These are phyloP conservation scores for Larix kaempferi DNA, from an alignment of 75 land plant species.

Conservation along the genomic window DNA sequence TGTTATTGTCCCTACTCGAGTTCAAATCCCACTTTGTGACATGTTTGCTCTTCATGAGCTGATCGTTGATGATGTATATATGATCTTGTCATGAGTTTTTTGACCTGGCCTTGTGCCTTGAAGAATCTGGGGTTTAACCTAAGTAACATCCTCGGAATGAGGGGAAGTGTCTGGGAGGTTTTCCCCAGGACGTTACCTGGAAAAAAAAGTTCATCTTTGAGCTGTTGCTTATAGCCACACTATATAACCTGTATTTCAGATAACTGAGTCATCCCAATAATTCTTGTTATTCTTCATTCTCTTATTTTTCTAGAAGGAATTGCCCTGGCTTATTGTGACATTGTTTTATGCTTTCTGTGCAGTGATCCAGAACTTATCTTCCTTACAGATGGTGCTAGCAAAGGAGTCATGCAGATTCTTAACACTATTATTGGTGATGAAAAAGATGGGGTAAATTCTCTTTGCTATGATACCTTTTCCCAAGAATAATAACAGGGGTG, in stretches of 20 bases:
- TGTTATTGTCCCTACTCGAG: too few relatives aligned
- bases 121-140: too few relatives aligned
- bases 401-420: slow-evolving; percentile 91
- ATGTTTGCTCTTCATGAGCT: too few relatives aligned
- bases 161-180: too few relatives aligned
- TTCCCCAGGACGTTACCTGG: too few relatives aligned
- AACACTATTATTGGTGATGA: slow-evolving; percentile 73
- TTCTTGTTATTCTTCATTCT: slow-evolving; percentile 2
- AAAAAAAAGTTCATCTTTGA: too few relatives aligned
- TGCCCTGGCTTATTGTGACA: neutral
- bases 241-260: neutral
- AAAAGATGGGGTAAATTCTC: slow-evolving; percentile 77
- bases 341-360: slow-evolving; percentile 15
- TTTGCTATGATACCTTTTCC: neutral
- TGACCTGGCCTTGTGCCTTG: too few relatives aligned
- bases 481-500: neutral
- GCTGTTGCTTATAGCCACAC: neutral
- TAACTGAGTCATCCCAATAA: neutral
- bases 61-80: too few relatives aligned
- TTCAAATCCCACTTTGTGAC: too few relatives aligned
- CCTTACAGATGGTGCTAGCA: slow-evolving; percentile 99
- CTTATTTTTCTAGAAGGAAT: neutral
- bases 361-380: slow-evolving; percentile 96
- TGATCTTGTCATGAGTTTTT: too few relatives aligned
- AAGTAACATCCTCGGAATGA: too few relatives aligned